Percentiles rank a stretch among this genome's conserved stretches.
phyloP scores from a whole-genome alignment of 306 rosid genomes.

The Cicer cuneatum region DNA sequence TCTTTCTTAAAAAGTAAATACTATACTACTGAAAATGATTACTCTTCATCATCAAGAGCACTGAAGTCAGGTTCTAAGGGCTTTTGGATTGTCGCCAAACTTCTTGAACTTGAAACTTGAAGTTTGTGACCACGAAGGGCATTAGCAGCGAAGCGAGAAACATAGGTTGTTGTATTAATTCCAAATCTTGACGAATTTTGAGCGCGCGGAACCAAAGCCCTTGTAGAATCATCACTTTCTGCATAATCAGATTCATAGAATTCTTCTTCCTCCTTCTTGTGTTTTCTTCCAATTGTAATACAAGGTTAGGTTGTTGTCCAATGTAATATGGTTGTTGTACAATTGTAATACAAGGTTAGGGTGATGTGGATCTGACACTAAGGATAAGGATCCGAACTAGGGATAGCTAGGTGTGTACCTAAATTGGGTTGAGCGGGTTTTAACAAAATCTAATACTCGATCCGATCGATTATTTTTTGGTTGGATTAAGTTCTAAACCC shows the following conservation, averaged over 20 bases:
- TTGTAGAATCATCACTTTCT: constrained; percentile 39
- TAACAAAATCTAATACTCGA: no score
- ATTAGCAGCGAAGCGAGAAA: constrained; percentile 81
- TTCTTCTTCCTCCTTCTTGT: constrained; percentile 57
- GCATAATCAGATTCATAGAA: constrained; percentile 38
- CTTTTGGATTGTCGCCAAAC: constrained; percentile 54
- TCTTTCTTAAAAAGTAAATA: no score
- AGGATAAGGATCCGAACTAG: no score
- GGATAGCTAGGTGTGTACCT: no score
- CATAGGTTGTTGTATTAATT: constrained; percentile 62
- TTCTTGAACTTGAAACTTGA: constrained; percentile 49
- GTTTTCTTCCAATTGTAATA: no score
- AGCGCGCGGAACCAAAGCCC: constrained; percentile 36
- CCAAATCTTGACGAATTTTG: constrained; percentile 44
- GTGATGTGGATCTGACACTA: no score
- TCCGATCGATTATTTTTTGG: no score
- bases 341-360: no score
- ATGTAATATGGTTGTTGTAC: no score
- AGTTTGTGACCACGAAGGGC: constrained; percentile 67
- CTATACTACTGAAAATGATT: constrained; percentile 16
- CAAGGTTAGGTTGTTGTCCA: no score
- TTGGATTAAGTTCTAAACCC: no score
- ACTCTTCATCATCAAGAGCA: constrained; percentile 30
- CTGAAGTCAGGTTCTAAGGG: constrained; percentile 88
- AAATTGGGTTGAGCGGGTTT: no score